Base-by-base conservation (phyloP, 2,329 filamentous ascomycete genomes). In the Bretziella fagacearum region DNA sequence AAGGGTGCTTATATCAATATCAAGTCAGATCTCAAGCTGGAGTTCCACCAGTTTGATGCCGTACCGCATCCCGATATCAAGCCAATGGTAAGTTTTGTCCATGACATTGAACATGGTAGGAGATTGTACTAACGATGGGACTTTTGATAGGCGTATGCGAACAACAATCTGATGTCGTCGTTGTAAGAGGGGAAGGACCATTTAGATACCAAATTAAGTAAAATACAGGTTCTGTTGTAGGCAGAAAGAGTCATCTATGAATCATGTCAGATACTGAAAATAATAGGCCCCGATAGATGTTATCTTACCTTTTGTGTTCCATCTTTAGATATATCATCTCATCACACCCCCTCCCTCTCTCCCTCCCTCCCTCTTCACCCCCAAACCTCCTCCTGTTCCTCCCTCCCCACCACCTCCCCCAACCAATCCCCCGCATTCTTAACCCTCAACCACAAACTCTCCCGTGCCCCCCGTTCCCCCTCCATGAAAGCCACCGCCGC, bases 1-100 rank as follows among this genome's bases (percentile, higher is more conserved):
- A 91, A 87, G 67, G 91, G 91, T 53, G 91, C 91, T 15, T 98
- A 93, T 63, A 98, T 98, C 73, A 96, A 98, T 64, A 81, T 98
- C 54, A 83, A 84, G 26, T 74, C 84, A 13, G 84, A 94, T 52
- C 84, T 93, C 61, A 93, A 95, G 70, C 79, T 96, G 56, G 69
- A 84, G 30, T 98, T 84, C 65, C 75, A 91, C 61, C 81, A 94
- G 60, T 98, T 98, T 56, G 87, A 96, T 56, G 91, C 91, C 6
- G 91, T 98, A 46, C 87, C 87, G 52, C 91, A 98, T 68, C 91
- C 91, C 10, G 75, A 93, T 57, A 91, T 98, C 61, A 85, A 82
- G 62, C 89, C 91, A 11, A 98, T 98, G 80, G 79, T 78, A 62
- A 62, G 65, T 56, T 54, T 5, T 15, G 3, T 11, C 6, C 7